Percentiles rank a stretch among this genome's conserved stretches.
These are phyloP conservation scores for Chaetothyriales sp. DNA, from an alignment of 2,329 filamentous ascomycete genomes.

Conservation along the genomic window DNA sequence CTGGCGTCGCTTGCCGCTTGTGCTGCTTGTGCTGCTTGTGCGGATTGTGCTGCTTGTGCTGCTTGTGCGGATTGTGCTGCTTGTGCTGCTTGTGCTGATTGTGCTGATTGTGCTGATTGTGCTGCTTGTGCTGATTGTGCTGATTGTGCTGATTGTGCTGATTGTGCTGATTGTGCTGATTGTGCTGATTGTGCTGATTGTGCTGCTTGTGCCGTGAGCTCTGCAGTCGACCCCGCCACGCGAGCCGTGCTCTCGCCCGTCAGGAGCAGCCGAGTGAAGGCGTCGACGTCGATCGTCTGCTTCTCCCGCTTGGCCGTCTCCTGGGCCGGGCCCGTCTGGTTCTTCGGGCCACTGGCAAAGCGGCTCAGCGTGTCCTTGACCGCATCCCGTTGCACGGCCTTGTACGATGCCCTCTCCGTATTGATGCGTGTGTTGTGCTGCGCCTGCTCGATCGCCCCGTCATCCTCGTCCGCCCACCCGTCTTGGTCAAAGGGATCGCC, in stretches of 20 bases:
- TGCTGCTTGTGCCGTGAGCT: constrained; percentile 18
- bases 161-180: too few relatives aligned
- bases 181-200: too few relatives aligned
- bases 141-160: too few relatives aligned
- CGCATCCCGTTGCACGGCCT: constrained; percentile 5
- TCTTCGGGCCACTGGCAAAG: constrained; percentile 12
- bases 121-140: too few relatives aligned
- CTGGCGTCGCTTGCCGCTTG: constrained; percentile 26
- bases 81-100: too few relatives aligned
- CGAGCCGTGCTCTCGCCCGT: constrained; percentile 48
- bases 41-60: too few relatives aligned
- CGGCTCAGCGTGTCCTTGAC: constrained; percentile 15
- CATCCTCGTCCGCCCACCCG: constrained; percentile 18
- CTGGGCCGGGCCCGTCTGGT: not conserved
- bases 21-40: too few relatives aligned
- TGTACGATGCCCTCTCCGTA: constrained; percentile 6
- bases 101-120: too few relatives aligned
- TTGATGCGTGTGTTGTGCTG: constrained; percentile 18
- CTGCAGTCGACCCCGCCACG: constrained; percentile 6
- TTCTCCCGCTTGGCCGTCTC: constrained; percentile 15
- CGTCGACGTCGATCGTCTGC: constrained; percentile 56
- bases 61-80: too few relatives aligned
- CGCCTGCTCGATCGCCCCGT: constrained; percentile 18
- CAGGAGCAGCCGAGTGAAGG: constrained; percentile 62
- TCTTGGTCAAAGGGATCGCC: constrained; percentile 29